Percentiles rank a stretch among this genome's conserved stretches.
phyloP scores from a whole-genome alignment of 768 basidiomycete genomes.

The Phylloporus sp. region DNA sequence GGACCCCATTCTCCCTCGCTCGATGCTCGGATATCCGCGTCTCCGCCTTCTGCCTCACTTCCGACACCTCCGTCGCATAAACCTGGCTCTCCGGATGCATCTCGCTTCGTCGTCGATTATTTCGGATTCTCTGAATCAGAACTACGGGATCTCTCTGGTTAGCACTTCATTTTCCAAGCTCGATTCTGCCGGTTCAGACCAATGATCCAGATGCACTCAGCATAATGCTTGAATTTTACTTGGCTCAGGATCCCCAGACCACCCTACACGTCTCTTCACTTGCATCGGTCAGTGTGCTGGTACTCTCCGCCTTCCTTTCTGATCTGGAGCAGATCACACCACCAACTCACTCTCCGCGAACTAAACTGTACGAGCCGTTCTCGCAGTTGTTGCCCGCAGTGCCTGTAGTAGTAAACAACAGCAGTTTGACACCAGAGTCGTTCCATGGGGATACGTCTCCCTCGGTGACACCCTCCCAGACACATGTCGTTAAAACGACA shows the following conservation, averaged over 20 bases:
- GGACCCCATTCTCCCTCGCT: conserved; percentile 71
- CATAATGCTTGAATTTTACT: conserved; percentile 71
- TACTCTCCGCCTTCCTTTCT: conserved; percentile 2
- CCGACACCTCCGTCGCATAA: conserved; percentile 80
- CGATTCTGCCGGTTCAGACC: conserved; percentile 3
- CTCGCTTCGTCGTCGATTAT: conserved; percentile 61
- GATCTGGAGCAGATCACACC: conserved; percentile 41
- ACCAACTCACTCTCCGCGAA: conserved; percentile 38
- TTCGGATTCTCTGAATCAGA: conserved; percentile 61
- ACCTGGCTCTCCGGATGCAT: conserved; percentile 63
- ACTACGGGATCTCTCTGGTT: conserved; percentile 57
- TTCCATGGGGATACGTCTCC: conserved; percentile 57
- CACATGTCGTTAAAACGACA: conserved; percentile 8
- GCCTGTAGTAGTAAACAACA: conserved; percentile 27
- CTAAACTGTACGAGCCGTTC: conserved; percentile 38
- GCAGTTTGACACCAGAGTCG: conserved; percentile 52
- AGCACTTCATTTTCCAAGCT: conserved; percentile 8
- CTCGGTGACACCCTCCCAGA: conserved; percentile 27
- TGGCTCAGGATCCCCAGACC: conserved; percentile 49
- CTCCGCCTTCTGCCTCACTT: conserved; percentile 68
- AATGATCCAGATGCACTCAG: conserved; percentile 48
- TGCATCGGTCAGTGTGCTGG: conserved; percentile 39
- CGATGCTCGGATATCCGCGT: conserved; percentile 65
- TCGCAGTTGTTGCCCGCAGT: conserved; percentile 27
- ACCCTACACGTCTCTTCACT: conserved; percentile 50